phyloP scores from a whole-genome alignment of 2,329 filamentous ascomycete genomes.

The Penicillium sp. region DNA sequence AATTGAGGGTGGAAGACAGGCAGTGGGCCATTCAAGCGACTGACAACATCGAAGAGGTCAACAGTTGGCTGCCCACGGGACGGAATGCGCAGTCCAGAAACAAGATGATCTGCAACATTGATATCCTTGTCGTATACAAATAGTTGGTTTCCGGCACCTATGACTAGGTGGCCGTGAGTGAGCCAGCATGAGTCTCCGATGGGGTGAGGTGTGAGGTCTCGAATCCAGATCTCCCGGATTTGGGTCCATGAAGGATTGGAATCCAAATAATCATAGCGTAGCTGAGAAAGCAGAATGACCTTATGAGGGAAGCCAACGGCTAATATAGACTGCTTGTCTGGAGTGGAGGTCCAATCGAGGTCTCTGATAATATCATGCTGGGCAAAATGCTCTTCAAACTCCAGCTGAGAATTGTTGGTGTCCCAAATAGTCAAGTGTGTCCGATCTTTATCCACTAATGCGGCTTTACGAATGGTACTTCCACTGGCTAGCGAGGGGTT shows the following conservation, averaged over 20 bases:
- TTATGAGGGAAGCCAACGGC: slow-evolving; percentile 91
- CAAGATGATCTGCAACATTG: slow-evolving; percentile 60
- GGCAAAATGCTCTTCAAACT: slow-evolving; percentile 75
- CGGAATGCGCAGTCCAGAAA: slow-evolving; percentile 55
- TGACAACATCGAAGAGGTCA: slow-evolving; percentile 79
- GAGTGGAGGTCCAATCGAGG: slow-evolving; percentile 91
- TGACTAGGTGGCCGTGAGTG: slow-evolving; percentile 76
- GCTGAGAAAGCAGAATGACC: slow-evolving; percentile 77
- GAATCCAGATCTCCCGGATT: slow-evolving; percentile 77
- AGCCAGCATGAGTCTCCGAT: slow-evolving; percentile 95
- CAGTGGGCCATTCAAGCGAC: slow-evolving; percentile 80
- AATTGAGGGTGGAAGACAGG: slow-evolving; percentile 93
- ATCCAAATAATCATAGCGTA: slow-evolving; percentile 89
- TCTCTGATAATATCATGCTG: slow-evolving; percentile 75
- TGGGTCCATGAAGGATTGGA: slow-evolving; percentile 86
- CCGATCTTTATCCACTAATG: slow-evolving; percentile 71
- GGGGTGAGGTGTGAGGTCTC: slow-evolving; percentile 80
- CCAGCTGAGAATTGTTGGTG: slow-evolving; percentile 74
- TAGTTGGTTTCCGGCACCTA: slow-evolving; percentile 88
- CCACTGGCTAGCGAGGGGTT: slow-evolving; percentile 78
- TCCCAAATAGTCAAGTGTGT: slow-evolving; percentile 90
- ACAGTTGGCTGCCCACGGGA: slow-evolving; percentile 52
- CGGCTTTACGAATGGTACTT: slow-evolving; percentile 82
- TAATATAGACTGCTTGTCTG: slow-evolving; percentile 82
- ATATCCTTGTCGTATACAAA: slow-evolving; percentile 81